phyloP scores from a whole-genome alignment of 108 stramenopile species.

The Mediolabrus comicus region DNA sequence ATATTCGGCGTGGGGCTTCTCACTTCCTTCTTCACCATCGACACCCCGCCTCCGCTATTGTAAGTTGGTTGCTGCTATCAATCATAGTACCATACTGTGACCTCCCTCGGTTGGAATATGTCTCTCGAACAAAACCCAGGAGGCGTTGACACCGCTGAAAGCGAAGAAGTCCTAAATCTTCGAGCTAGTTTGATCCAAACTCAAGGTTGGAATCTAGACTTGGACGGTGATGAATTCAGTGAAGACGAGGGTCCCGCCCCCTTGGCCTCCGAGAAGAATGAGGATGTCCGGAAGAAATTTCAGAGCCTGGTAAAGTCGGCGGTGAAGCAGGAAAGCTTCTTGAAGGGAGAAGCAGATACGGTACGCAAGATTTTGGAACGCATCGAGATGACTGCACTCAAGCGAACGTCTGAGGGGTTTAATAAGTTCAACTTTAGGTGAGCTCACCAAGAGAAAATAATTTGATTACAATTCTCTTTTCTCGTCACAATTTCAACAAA shows the following conservation, averaged over 20 bases:
- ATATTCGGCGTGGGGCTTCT: too few species aligned
- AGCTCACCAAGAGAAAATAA: too few species aligned
- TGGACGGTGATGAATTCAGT: background rate
- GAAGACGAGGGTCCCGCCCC: background rate
- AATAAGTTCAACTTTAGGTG: constrained; percentile 53
- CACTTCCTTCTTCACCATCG: too few species aligned
- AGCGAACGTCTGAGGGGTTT: constrained; percentile 41
- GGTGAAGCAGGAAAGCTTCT: background rate
- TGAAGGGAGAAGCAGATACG: constrained; percentile 39
- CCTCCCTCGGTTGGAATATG: too few species aligned
- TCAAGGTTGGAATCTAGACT: background rate
- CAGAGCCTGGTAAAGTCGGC: background rate
- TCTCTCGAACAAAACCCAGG: background rate
- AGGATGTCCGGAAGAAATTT: background rate
- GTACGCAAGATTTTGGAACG: constrained; percentile 45
- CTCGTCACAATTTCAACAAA: too few species aligned
- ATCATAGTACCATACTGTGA: too few species aligned
- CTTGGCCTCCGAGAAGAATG: background rate
- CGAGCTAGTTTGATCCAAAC: background rate
- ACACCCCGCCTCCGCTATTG: too few species aligned
- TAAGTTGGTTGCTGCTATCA: too few species aligned
- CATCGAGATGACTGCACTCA: constrained; percentile 35
- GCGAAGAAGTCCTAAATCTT: background rate
- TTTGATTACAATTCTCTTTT: too few species aligned
- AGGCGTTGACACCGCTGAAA: background rate